Base-by-base conservation (phyloP, 805 yeast species). In the Ogataea angusta region DNA sequence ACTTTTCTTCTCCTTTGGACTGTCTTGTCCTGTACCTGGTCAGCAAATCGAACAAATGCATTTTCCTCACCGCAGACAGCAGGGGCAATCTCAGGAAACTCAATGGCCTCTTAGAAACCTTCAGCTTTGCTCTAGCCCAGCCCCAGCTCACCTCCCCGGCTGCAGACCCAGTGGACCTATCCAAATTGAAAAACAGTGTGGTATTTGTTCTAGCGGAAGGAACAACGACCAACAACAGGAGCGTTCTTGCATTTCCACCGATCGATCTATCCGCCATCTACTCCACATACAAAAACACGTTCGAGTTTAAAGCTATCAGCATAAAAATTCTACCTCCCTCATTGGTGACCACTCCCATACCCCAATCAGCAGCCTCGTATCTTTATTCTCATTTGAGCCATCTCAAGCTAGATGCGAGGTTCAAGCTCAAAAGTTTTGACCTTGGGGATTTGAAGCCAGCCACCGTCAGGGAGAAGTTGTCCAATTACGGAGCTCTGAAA, bases 181-280 rank as follows among this genome's bases (percentile, higher is more conserved):
- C 51, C 1, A 48, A 57, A 21, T 53, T 62, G 15, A 56, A 59
- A 3, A 67, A 69, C n/a, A 70, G 73, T 30, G 64, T 69, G 0
- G 69, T 78, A 4, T 80, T 73, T 38, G 50, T 84, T 16, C 78
- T 88, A 43, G 70, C 82, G 3, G 97, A 89, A 55, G 95, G 95
- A 0, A 85, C 95, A 0, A 72, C 95, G 0, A 78, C 95, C 0
- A 91, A 90, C 57, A 93, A 95, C 36, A 80, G 80, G 46, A 80
- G 89, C 0, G 56, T 90, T 1, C 68, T 90, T 46, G 78, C 87
- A 3, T 74, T 85, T 40, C 64, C 67, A 25, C 34, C 56, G 4
- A 56, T 66, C 13, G 53, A 52, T 28, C 17, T 46, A 8, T 26
- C 25, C 10, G 23, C 38, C 6, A 47, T 57, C 13, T 17, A 39